Conservation (phyloP, 306 rosid species). For the Malus fusca region DNA sequence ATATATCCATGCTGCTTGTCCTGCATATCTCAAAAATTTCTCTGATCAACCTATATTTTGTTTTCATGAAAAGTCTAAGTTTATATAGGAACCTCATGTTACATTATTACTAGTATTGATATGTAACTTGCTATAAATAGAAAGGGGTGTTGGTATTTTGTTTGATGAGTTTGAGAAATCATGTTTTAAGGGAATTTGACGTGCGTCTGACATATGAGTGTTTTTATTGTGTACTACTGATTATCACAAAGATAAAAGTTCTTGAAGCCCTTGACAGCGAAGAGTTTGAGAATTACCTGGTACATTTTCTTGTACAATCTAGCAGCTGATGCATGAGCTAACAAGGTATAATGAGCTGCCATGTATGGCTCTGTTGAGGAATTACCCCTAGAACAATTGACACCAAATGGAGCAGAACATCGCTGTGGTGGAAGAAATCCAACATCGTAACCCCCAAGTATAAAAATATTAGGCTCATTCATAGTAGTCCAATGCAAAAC, state of each 20-base stretch:
- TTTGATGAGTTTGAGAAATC: no score
- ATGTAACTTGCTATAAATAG: no score
- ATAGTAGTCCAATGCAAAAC: slow-evolving; percentile 52
- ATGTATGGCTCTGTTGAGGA: slow-evolving; percentile 61
- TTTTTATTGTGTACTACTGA: no score
- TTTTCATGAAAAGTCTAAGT: no score
- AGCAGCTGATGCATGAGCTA: slow-evolving; percentile 60
- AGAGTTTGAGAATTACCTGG: slow-evolving; percentile 20
- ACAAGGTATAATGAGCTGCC: slow-evolving; percentile 50
- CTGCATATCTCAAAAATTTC: slow-evolving; percentile 15
- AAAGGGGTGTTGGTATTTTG: no score
- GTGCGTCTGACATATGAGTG: background rate
- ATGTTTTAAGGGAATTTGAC: no score
- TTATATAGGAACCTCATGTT: no score
- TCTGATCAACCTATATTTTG: no score
- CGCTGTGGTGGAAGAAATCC: slow-evolving; percentile 49
- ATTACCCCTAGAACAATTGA: slow-evolving; percentile 35
- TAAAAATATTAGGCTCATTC: slow-evolving; percentile 56
- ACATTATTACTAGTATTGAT: no score
- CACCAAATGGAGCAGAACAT: slow-evolving; percentile 63
- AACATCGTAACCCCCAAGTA: slow-evolving; percentile 34
- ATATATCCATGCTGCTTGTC: slow-evolving; percentile 44
- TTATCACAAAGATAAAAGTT: background rate
- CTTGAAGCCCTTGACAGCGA: background rate
- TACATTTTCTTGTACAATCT: slow-evolving; percentile 44